Evolutionary conservation across 768 basidiomycete genomes (phyloP).

Genomic region (Hericium erinaceus): DNA sequence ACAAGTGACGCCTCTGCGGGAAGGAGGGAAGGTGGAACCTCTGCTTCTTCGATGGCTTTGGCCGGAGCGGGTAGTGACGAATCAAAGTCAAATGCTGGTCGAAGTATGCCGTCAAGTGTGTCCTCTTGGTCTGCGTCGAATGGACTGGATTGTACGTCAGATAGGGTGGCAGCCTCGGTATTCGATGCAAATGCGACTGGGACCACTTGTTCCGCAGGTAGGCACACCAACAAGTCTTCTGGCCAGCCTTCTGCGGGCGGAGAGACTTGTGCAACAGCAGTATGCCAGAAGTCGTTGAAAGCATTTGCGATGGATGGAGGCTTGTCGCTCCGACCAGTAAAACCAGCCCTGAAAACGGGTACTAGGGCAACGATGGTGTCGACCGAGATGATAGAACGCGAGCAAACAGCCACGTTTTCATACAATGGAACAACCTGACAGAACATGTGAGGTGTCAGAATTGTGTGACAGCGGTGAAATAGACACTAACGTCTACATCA

Average conservation of each 20-base stretch:
- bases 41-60: background rate
- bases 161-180: too few relatives aligned
- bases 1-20: background rate
- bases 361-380: conserved; percentile 38
- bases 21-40: background rate
- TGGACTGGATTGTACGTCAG: too few relatives aligned
- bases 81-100: background rate
- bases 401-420: conserved; percentile 42
- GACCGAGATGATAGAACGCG: conserved; percentile 37
- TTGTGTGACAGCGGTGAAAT: conserved; percentile 3
- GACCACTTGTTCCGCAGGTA: too few relatives aligned
- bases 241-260: conserved; percentile 49
- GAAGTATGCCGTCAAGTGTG: too few relatives aligned
- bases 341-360: conserved; percentile 47
- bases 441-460: background rate
- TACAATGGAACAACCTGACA: conserved; percentile 57
- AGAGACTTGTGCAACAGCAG: conserved; percentile 30
- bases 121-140: too few relatives aligned
- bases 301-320: conserved; percentile 35
- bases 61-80: background rate
- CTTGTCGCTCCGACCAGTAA: conserved; percentile 41
- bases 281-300: conserved; percentile 57
- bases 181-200: too few relatives aligned
- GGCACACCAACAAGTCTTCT: conserved; percentile 24
- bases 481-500: conserved; percentile 41